These are phyloP conservation scores for Cystobasidium slooffiae DNA, from an alignment of 1,284 basidiomycete species.

Conservation along the genomic window DNA sequence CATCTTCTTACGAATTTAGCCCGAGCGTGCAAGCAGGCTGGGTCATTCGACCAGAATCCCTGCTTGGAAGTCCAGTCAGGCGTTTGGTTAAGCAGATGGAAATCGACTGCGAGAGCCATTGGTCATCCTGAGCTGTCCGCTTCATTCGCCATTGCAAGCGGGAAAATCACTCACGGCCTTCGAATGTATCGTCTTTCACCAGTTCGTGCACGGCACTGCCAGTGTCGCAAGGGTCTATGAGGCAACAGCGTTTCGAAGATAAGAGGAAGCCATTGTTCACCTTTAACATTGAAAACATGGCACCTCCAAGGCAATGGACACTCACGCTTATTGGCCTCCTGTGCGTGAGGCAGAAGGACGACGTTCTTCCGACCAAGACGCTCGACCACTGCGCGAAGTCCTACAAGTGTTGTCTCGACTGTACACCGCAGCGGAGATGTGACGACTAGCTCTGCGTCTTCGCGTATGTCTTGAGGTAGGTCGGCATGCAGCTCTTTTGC, in stretches of 20 bases:
- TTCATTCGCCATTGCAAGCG: background rate
- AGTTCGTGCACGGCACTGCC: conserved; percentile 12
- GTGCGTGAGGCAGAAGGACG: conserved; percentile 31
- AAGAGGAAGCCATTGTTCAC: too few relatives aligned
- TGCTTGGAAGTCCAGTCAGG: conserved; percentile 17
- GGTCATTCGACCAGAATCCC: conserved; percentile 34
- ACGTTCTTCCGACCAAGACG: conserved; percentile 17
- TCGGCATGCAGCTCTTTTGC: background rate
- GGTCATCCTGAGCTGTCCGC: background rate
- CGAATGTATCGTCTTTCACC: background rate
- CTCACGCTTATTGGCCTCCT: conserved; percentile 24
- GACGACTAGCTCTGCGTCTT: conserved; percentile 8
- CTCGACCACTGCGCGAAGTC: background rate
- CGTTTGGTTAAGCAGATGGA: background rate
- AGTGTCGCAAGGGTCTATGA: conserved; percentile 32
- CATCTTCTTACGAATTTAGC: conserved; percentile 37
- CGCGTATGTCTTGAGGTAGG: background rate
- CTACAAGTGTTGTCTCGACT: conserved; percentile 24
- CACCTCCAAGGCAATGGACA: background rate
- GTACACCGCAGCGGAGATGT: conserved; percentile 22
- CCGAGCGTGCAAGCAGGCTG: conserved; percentile 22
- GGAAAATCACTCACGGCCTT: background rate
- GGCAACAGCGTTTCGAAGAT: too few relatives aligned
- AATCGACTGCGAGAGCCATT: conserved; percentile 19
- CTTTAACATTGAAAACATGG: background rate